Base-by-base conservation (phyloP, 1,284 basidiomycete species). In the Apiotrichum sp. region DNA sequence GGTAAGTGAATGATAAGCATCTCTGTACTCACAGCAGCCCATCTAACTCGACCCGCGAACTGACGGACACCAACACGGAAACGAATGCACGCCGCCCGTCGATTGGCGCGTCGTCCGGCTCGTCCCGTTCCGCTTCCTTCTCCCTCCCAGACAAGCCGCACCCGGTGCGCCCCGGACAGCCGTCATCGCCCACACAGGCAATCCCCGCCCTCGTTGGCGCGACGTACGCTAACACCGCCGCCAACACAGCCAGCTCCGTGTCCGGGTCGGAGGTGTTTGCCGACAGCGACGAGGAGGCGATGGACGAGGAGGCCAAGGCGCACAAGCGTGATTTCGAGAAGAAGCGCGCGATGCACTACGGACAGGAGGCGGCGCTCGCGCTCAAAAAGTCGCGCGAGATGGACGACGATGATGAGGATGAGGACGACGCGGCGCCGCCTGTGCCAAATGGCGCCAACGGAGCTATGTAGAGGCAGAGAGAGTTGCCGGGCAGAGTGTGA, bases 221-320 rank as follows among this genome's bases (percentile, higher is more conserved):
- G 10, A 73, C 72, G 4, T 68, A 69, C 40, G 69, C 69, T 48
- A 74, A 74, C 62, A 72, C 73, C 1, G 59, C 68, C 33, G 67
- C 68, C 47, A 74, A 73, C 53, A 63, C 71, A 1, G 52, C 48
- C 14, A 33, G 36, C 33, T 57, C 53, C 36, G 56, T 55, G 33
- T 56, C 55, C 6, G 65, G 58, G 6, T 65, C 61, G 32, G 69
- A 66, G 7, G 71, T 71, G 46, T 69, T 75, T 50, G 65, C 62
- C 53, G 86, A 86, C 68, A 81, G 86, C 45, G 87, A 87, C 65
- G 78, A 82, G 53, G 88, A 91, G 63, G 87, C 88, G 69, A 86
- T 89, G 86, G 88, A 91, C 69, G 86, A 88, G 75, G 89, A 91
- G 89, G 86, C 88, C 57, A 84, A 83, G 53, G 86, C 82, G 45